Conservation (phyloP, 2,329 filamentous ascomycete genomes). For the Myriosclerotinia duriaeana region DNA sequence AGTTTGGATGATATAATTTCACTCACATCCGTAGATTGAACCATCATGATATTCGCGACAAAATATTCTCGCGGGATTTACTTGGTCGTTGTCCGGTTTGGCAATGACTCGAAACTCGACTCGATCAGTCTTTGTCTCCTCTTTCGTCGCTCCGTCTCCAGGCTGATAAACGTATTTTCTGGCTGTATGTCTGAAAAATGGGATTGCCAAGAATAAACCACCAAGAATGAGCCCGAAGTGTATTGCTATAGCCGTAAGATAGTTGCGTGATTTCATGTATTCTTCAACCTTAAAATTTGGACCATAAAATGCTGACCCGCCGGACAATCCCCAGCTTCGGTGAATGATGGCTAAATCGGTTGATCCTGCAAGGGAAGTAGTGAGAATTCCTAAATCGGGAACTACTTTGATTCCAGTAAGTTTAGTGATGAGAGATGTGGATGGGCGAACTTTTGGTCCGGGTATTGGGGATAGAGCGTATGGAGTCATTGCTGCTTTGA, state of each 20-base stretch:
- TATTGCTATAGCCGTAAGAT: constrained; percentile 50
- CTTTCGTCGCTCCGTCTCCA: constrained; percentile 54
- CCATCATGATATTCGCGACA: constrained; percentile 58
- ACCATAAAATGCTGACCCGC: constrained; percentile 54
- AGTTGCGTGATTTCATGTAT: constrained; percentile 52
- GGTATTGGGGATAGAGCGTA: constrained; percentile 59
- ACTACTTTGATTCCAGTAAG: constrained; percentile 52
- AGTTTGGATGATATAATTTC: background rate
- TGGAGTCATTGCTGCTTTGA: constrained; percentile 49
- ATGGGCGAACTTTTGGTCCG: constrained; percentile 31
- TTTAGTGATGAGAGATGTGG: constrained; percentile 44
- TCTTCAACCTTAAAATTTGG: constrained; percentile 60
- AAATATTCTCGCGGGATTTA: constrained; percentile 46
- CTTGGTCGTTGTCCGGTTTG: constrained; percentile 52
- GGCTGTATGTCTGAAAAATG: constrained; percentile 45
- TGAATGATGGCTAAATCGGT: constrained; percentile 58
- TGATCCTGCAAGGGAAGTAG: constrained; percentile 51
- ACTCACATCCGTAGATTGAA: constrained; percentile 64
- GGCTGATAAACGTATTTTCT: constrained; percentile 51
- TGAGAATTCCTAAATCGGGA: constrained; percentile 55
- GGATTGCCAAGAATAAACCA: constrained; percentile 43
- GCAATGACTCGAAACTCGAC: constrained; percentile 65
- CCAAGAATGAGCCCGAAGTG: constrained; percentile 52
- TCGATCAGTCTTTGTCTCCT: constrained; percentile 57
- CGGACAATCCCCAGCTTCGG: constrained; percentile 60